Base-by-base conservation (phyloP, 768 basidiomycete species). In the Amanita rimosa region DNA sequence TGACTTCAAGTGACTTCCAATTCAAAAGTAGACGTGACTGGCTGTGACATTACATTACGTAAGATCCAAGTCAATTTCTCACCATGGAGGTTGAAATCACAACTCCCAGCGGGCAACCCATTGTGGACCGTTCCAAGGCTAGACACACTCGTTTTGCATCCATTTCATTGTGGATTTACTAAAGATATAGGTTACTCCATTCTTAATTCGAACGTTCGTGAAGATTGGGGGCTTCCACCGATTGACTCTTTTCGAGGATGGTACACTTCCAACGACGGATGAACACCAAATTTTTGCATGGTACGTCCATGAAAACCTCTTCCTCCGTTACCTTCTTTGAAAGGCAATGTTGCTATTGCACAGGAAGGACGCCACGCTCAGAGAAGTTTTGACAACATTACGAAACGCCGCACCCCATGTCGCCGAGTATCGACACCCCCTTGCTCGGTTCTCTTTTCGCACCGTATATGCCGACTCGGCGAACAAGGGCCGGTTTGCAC, bases 231-330 rank as follows among this genome's bases (percentile, higher is more conserved):
- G 77, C 33, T 88, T 87, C 60, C 88, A 90, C 61, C 74, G 83
- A 36, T 65, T 87, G 19, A 64, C 70, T 3, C 70, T 85, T 48
- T 91, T 91, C 55, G 85, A 91, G 57, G 85, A 90, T 51, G 80
- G 84, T 0, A 73, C 76, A 2, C 69, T 85, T 3, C 88, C 88
- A 6, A 81, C 81, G 2, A 79, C 81, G 5, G 88, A 91, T 53
- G 88, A 91, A 58, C 82, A 86, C 41, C 86, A 89, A 58, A 64
- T 91, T 29, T 90, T 83, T 56, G 83, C 84, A 6, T 91, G 88
- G 88, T 85, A 57, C 19, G 71, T 52, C 13, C 45, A n/a, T 26
- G 11, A n/a, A 26, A 26, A 36, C 13, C 13, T 26, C 24, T n/a
- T 13, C 7, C 19, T 4, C 8, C 14, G 9, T 34, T 16, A 9